Percentiles rank a stretch among this genome's conserved stretches.
phyloP scores from a whole-genome alignment of 2,329 filamentous ascomycete species.

The Aspergillus latus region DNA sequence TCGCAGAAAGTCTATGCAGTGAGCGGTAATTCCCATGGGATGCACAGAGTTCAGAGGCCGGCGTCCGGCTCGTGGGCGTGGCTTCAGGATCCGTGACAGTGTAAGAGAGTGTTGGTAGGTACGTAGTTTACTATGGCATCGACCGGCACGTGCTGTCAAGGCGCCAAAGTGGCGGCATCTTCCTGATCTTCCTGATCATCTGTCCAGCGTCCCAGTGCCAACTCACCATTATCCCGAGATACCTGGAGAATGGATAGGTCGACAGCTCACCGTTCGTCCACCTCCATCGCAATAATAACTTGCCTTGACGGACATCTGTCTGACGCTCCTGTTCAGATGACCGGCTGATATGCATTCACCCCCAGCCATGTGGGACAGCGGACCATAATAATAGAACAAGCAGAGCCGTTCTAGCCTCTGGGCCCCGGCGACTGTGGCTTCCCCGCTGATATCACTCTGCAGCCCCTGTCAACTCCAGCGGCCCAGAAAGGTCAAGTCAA shows the following conservation, averaged over 20 bases:
- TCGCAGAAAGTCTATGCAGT: too few species aligned
- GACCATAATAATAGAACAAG: slow-evolving; percentile 11
- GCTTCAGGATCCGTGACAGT: not conserved
- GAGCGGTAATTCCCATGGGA: not conserved
- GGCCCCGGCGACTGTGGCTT: slow-evolving; percentile 1
- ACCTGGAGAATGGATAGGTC: not conserved
- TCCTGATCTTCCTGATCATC: not conserved
- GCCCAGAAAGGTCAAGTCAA: too few species aligned
- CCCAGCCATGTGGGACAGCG: slow-evolving; percentile 14
- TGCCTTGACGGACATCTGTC: not conserved
- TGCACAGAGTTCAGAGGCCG: not conserved
- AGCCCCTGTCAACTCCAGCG: slow-evolving; percentile 2
- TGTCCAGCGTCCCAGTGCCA: not conserved
- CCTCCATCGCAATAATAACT: not conserved
- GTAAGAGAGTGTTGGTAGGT: not conserved
- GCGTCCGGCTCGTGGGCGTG: not conserved
- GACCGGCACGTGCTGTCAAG: not conserved
- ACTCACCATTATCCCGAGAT: not conserved
- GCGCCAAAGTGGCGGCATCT: not conserved
- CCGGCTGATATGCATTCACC: slow-evolving; percentile 10
- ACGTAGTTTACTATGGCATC: not conserved
- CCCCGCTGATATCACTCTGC: slow-evolving; percentile 10
- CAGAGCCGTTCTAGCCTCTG: slow-evolving; percentile 2
- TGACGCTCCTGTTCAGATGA: slow-evolving; percentile 15
- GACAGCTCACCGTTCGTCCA: not conserved